Conservation (phyloP, 768 basidiomycete species). For the Trametopsis cervina region DNA sequence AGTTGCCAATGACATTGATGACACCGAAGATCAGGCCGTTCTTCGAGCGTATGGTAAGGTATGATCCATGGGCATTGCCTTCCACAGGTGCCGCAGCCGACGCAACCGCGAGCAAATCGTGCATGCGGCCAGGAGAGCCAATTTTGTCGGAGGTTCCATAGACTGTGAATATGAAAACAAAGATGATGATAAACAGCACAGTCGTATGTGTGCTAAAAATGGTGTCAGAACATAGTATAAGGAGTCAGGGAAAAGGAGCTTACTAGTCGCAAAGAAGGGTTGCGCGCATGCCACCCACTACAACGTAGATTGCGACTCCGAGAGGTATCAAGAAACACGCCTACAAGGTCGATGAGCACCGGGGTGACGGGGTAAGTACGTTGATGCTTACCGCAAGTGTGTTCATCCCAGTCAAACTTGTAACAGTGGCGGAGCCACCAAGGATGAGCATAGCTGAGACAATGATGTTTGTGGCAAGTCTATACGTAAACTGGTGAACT, state of each 20-base stretch:
- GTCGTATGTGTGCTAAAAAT: conserved; percentile 70
- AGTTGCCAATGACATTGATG: conserved; percentile 85
- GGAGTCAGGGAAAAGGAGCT: conserved; percentile 22
- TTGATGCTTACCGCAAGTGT: conserved; percentile 58
- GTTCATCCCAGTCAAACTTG: conserved; percentile 81
- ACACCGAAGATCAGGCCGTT: conserved; percentile 62
- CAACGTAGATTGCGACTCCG: conserved; percentile 84
- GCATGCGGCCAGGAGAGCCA: conserved; percentile 73
- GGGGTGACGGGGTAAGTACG: not conserved
- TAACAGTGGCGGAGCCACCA: conserved; percentile 83
- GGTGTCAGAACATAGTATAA: not conserved
- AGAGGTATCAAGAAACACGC: conserved; percentile 89
- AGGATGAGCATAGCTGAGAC: conserved; percentile 83
- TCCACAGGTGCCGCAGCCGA: conserved; percentile 50
- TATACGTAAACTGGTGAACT: conserved; percentile 22
- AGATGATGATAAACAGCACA: conserved; percentile 82
- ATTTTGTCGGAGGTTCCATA: conserved; percentile 78
- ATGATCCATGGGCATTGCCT: conserved; percentile 83
- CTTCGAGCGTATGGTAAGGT: conserved; percentile 50
- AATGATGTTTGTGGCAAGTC: conserved; percentile 85
- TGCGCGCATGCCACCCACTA: conserved; percentile 82
- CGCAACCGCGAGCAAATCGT: conserved; percentile 63
- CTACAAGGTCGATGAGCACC: conserved; percentile 21
- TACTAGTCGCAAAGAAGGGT: conserved; percentile 84
- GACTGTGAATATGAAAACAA: conserved; percentile 69